Evolutionary conservation across 495 filamentous ascomycete genomes (phyloP).

Genomic region (Aspergillus indologenus): DNA sequence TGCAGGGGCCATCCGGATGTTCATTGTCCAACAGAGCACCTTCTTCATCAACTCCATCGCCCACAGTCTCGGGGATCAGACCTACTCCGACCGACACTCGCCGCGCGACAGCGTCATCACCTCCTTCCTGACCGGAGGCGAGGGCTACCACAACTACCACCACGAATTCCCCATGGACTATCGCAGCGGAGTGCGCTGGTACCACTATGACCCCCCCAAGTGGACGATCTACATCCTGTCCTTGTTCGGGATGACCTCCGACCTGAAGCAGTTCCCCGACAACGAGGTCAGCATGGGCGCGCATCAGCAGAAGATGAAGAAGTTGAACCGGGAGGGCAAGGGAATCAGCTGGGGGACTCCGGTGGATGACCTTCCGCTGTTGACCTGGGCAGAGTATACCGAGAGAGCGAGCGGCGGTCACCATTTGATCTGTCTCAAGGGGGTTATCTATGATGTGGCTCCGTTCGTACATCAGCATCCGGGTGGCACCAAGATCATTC

Average conservation of each 20-base stretch:
- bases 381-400: conserved; percentile 95
- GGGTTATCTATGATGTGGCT: conserved; percentile 92
- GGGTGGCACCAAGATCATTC: conserved; percentile 94
- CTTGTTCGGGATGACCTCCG: too few relatives aligned
- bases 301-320: conserved; percentile 96
- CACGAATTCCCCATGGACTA: conserved; percentile 99
- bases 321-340: conserved; percentile 92
- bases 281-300: conserved; percentile 99
- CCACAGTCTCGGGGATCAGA: conserved; percentile 98
- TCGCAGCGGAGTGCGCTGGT: conserved; percentile 96
- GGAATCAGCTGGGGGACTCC: conserved; percentile 94
- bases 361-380: conserved; percentile 89
- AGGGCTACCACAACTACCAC: conserved; percentile 99
- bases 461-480: conserved; percentile 97
- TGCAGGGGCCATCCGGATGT: conserved; percentile 89
- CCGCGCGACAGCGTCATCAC: conserved; percentile 96
- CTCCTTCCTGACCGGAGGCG: conserved; percentile 89
- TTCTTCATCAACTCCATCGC: conserved; percentile 99
- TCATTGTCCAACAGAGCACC: conserved; percentile 98
- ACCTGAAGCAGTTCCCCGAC: conserved; percentile 93
- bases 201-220: conserved; percentile 99
- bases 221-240: conserved; percentile 94
- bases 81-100: conserved; percentile 97
- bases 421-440: conserved; percentile 81
- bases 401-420: conserved; percentile 77